phyloP scores from a whole-genome alignment of 495 filamentous ascomycete genomes.

The Trypethelium eluteriae region DNA sequence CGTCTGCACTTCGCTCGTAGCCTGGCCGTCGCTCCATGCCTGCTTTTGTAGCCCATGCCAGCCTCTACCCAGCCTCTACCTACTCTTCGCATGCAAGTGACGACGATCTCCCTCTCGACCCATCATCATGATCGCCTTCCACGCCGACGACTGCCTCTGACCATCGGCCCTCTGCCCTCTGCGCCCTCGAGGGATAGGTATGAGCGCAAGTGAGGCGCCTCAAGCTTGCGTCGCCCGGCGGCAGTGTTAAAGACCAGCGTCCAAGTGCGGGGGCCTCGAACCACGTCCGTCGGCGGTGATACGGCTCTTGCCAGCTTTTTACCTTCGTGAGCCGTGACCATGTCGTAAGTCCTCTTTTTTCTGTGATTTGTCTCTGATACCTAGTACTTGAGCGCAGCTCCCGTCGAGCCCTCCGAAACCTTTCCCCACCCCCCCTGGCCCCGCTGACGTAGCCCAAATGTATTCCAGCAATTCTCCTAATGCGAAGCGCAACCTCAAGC shows the following conservation, averaged over 20 bases:
- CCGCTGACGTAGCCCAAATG: conserved; percentile 12
- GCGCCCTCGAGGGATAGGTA: neutral
- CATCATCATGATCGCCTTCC: conserved; percentile 10
- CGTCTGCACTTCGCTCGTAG: neutral
- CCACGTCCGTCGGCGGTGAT: conserved; percentile 10
- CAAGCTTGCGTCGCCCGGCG: conserved; percentile 10
- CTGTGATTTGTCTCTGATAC: conserved; percentile 16
- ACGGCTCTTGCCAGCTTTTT: conserved; percentile 13
- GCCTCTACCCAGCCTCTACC: neutral
- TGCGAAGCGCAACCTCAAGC: conserved; percentile 24
- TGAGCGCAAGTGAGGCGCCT: conserved; percentile 9
- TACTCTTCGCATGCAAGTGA: neutral
- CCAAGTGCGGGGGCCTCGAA: conserved; percentile 6
- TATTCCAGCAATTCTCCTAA: conserved; percentile 14
- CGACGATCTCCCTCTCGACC: conserved; percentile 11
- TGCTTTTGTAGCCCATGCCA: conserved; percentile 13
- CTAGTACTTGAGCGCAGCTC: conserved; percentile 10
- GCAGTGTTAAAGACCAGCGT: conserved; percentile 8
- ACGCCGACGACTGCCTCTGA: conserved; percentile 11
- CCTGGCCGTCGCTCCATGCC: neutral
- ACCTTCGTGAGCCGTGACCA: conserved; percentile 14
- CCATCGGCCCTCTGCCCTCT: conserved; percentile 6
- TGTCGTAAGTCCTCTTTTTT: conserved; percentile 20
- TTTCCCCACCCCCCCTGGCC: conserved; percentile 11
- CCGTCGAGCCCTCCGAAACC: conserved; percentile 3